Percentiles rank a stretch among this genome's conserved stretches.
phyloP scores from a whole-genome alignment of 805 yeast genomes.

The Maudiozyma bulderi region DNA sequence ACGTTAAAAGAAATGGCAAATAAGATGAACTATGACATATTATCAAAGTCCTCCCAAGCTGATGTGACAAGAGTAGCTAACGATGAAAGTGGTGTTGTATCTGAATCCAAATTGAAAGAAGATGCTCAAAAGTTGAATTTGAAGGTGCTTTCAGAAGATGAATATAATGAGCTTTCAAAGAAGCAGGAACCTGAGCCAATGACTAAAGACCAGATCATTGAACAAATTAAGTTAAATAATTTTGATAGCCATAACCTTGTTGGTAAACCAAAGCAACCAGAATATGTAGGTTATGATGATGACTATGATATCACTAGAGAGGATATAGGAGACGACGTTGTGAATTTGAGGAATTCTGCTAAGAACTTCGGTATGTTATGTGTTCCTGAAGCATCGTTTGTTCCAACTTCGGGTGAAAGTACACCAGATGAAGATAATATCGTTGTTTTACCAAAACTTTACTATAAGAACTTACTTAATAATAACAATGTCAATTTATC shows the following conservation, averaged over 20 bases:
- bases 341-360: conserved; percentile 33
- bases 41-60: background rate
- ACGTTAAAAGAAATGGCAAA: conserved; percentile 11
- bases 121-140: background rate
- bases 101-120: conserved; percentile 6
- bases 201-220: conserved; percentile 13
- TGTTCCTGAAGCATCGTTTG: conserved; percentile 49
- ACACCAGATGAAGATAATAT: conserved; percentile 47
- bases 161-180: conserved; percentile 23
- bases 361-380: conserved; percentile 39
- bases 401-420: conserved; percentile 45
- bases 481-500: conserved; percentile 37
- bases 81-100: background rate
- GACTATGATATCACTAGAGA: conserved; percentile 8
- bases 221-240: conserved; percentile 20
- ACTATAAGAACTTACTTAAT: conserved; percentile 48
- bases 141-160: conserved; percentile 28
- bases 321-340: conserved; percentile 7
- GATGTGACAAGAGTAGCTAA: background rate
- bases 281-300: background rate
- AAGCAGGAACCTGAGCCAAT: conserved; percentile 24
- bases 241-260: conserved; percentile 1
- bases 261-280: background rate
- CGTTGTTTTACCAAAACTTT: conserved; percentile 54
- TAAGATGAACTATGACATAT: background rate